Percentiles rank a stretch among this genome's conserved stretches.
Evolutionary conservation across 73 alveolate species (phyloP).

Genomic region (Paramecium primaurelia): DNA sequence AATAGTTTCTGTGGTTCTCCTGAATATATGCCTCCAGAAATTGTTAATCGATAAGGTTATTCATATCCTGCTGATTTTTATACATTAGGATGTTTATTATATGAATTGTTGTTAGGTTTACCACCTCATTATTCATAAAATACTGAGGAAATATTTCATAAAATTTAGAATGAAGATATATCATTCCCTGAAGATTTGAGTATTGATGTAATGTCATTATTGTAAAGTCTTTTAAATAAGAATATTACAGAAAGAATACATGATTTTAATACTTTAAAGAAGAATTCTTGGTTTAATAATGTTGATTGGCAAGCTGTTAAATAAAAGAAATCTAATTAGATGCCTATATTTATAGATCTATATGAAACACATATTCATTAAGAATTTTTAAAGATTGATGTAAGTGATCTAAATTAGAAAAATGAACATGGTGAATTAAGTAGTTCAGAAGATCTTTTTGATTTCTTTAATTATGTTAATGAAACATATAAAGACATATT

Average conservation of each 20-base stretch:
- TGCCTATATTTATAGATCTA: conserved; percentile 55
- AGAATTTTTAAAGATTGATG: conserved; percentile 46
- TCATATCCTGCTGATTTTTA: conserved; percentile 70
- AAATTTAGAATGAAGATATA: conserved; percentile 59
- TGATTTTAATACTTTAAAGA: not conserved
- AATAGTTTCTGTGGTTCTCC: conserved; percentile 76
- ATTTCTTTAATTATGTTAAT: not conserved
- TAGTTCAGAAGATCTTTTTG: not conserved
- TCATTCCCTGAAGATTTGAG: conserved; percentile 63
- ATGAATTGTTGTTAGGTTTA: conserved; percentile 70
- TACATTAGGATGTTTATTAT: conserved; percentile 67
- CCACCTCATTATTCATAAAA: conserved; percentile 77
- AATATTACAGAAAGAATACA: conserved; percentile 60
- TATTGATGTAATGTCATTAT: conserved; percentile 71
- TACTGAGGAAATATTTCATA: conserved; percentile 58
- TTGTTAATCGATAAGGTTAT: conserved; percentile 63
- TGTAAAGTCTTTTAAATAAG: conserved; percentile 71
- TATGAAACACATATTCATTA: conserved; percentile 27
- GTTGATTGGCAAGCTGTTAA: conserved; percentile 48
- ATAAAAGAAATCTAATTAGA: not conserved
- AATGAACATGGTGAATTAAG: not conserved
- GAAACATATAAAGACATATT: not conserved
- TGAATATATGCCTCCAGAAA: conserved; percentile 76
- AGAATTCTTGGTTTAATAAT: conserved; percentile 38
- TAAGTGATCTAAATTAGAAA: not conserved